Base-by-base conservation (phyloP, 257 asterid genomes). In the Solanum clarkiae region DNA sequence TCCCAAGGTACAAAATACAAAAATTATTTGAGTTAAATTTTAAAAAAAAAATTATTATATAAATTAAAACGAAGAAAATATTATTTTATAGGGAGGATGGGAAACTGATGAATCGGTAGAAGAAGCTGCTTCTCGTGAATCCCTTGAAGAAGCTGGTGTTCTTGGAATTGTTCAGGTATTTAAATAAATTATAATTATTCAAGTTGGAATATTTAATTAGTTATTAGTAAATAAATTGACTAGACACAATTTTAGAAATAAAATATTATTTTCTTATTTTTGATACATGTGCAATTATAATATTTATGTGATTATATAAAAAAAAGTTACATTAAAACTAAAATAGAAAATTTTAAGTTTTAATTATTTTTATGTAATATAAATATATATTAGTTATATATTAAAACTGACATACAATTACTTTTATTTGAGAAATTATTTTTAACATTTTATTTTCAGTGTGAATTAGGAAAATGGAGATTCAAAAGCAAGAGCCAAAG, bases 61-160 rank as follows among this genome's bases (percentile, higher is more conserved):
- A 9, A 59, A 59, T 59, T 59, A 10, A 59, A n/a, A 59, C 7
- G 7, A 6, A 59, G 3, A 59, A 20, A 59, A 20, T 9, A 9
- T 57, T 20, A 18, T 8, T 66, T 42, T 17, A 29, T 79, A 94
- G 98, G 98, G 98, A 47, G 97, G 98, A 62, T 94, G 98, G 98
- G 98, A 94, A 68, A 84, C 84, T 42, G 98, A 94, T 85, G 98
- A 94, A 86, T 92, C 95, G 7, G 89, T 90, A 3, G 92, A 90
- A 88, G 97, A 91, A 90, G 98, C 97, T 8, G 98, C 95, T 82
- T 88, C 90, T 84, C 97, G 98, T 4, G 98, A 94, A 86, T 88
- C 98, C 1, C 86, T 92, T 1, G 98, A 94, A 89, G 98, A 94
- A 88, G 98, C 98, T 70, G 98, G 98, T 15, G 98, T 94, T 84